A percentile compares a stretch with the other conserved stretches of the same genome.
These are phyloP conservation scores for Vitellaria paradoxa DNA, from an alignment of 179 eudicot species.

Conservation along the genomic window DNA sequence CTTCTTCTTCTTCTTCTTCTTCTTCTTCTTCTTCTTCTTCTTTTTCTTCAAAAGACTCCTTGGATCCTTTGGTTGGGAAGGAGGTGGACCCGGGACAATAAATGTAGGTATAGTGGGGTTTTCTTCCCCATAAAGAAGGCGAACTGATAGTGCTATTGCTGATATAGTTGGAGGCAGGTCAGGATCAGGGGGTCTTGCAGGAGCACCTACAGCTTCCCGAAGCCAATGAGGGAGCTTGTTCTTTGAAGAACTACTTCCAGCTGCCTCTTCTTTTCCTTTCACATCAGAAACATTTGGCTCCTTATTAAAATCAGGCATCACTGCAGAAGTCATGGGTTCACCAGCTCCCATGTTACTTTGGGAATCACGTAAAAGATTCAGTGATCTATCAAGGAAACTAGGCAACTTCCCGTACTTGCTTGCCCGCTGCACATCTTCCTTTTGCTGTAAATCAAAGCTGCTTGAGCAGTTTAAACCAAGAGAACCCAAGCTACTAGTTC, in stretches of 20 bases:
- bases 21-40: conserved; percentile 22
- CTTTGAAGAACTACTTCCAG: conserved; percentile 42
- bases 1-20: conserved; percentile 27
- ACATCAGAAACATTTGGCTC: conserved; percentile 21
- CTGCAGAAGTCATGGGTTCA: conserved; percentile 25
- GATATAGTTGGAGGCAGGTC: conserved; percentile 80
- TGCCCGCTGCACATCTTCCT: conserved; percentile 27
- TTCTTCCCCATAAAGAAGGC: conserved; percentile 68
- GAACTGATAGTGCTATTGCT: conserved; percentile 82
- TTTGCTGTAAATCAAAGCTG: conserved; percentile 28
- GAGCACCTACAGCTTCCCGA: conserved; percentile 74
- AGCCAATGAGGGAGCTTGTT: conserved; percentile 96
- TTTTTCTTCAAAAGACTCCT: conserved; percentile 21
- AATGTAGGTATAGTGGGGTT: conserved; percentile 80
- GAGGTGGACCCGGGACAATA: conserved; percentile 73
- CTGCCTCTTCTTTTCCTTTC: conserved; percentile 39
- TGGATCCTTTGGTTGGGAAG: conserved; percentile 79
- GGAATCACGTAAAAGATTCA: conserved; percentile 26
- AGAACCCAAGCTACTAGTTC: conserved; percentile 34
- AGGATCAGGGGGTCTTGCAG: conserved; percentile 38
- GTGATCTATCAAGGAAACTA: conserved; percentile 37
- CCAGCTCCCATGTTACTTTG: conserved; percentile 22
- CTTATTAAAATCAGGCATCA: conserved; percentile 26
- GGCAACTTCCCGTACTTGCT: conserved; percentile 33
- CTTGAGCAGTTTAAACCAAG: conserved; percentile 31